Base-by-base conservation (phyloP, 2,329 filamentous ascomycete genomes). In the Cladosporium oxysporum region DNA sequence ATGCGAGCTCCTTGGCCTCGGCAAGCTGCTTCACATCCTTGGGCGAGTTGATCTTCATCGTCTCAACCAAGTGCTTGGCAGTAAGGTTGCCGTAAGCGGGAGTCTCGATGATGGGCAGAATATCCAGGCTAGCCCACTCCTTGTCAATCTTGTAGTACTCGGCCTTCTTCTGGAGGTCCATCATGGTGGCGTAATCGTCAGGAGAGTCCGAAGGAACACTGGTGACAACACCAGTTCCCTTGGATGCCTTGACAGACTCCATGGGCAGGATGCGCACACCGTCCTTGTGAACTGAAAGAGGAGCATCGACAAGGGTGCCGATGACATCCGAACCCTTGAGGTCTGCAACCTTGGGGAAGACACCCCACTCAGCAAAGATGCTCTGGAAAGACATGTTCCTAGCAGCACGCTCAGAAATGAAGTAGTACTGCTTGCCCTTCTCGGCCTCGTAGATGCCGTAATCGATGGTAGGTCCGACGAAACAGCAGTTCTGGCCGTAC, bases 401-500 rank as follows among this genome's bases (percentile, higher is more conserved):
- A 21, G 93, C 93, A 59, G 88, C 89, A 66, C 92, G 86, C 71
- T 95, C 89, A 16, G 91, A 96, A 69, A 93, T 85, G 67, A 98
- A 84, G 75, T 89, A 95, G 80, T 92, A 97, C 71, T 96, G 91
- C 69, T 76, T 78, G 41, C 81, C 81, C 69, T 76, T 75, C 35
- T 76, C 74, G 55, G 88, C 87, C 79, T 92, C 91, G 84, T 92
- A 97, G 69, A 99, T 82, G 60, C 94, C 94, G 75, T 99, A 99
- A 53, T 84, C 87, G 74, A 98, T 90, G 76, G 90, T 91, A 11
- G 95, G 94, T 3, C 93, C 92, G 58, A 99, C 92, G 73, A 98
- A 99, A 78, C 93, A 97, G 81, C 92, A 96, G 4, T 89, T 96
- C 80, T 98, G 95, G 49, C 96, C 96, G 77, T 98, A 99, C 94